These are phyloP conservation scores for Penicillium sp. DNA, from an alignment of 2,329 filamentous ascomycete species.

Conservation along the genomic window DNA sequence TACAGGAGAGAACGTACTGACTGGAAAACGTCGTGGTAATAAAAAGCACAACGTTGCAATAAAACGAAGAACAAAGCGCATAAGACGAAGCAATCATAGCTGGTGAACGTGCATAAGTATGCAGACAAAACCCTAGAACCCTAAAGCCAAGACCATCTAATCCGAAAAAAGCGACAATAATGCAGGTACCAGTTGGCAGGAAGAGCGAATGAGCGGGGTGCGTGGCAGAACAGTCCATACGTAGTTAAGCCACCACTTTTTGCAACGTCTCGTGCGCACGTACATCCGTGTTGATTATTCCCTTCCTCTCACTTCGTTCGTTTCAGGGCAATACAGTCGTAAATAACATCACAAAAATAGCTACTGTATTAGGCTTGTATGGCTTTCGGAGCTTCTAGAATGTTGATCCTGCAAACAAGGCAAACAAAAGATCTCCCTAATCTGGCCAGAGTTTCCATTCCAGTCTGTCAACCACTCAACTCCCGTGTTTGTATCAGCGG, in stretches of 20 bases:
- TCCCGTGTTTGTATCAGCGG: background rate
- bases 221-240: too few species aligned
- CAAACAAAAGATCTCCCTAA: constrained; percentile 1
- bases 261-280: constrained; percentile 6
- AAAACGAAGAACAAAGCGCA: too few species aligned
- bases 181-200: too few species aligned
- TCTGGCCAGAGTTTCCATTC: background rate
- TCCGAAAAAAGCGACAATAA: too few species aligned
- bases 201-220: too few species aligned
- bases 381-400: background rate
- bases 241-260: constrained; percentile 6
- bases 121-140: too few species aligned
- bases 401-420: background rate
- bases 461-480: background rate
- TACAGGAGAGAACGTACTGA: too few species aligned
- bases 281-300: constrained; percentile 4
- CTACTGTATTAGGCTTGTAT: constrained; percentile 2
- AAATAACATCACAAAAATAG: constrained; percentile 4
- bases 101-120: too few species aligned
- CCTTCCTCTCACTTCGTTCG: constrained; percentile 8
- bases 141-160: too few species aligned
- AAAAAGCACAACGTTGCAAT: too few species aligned
- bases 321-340: constrained; percentile 1
- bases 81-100: too few species aligned
- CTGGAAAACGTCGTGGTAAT: too few species aligned